Base-by-base conservation (phyloP, 1,139 yeast genomes). In the Saccharomyces hybrid region DNA sequence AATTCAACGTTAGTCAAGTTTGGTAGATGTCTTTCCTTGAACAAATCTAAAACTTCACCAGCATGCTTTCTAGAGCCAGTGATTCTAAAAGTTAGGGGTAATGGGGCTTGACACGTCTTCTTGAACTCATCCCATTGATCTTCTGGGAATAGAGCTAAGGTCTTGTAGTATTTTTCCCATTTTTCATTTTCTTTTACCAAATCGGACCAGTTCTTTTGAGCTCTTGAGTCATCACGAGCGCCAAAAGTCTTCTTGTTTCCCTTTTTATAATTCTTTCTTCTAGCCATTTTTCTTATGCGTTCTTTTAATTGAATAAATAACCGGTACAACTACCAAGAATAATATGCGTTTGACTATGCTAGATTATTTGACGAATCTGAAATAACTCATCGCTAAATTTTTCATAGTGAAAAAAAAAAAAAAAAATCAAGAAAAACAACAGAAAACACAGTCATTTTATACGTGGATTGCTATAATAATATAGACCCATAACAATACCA, bases 11-110 rank as follows among this genome's bases (percentile, higher is more conserved):
- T 61, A 68, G 80, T 68, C 64, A 84, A 73, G 50, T 74, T 73
- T 28, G 83, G 78, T 61, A 85, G 79, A 66, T 86, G 90, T 60
- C 80, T 81, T 38, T 78, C 75, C 57, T 79, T 75, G 66, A 86
- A 86, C 56, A 84, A 73, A 27, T 78, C 73, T 56, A 82, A 76
- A 60, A 86, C 80, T 67, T 86, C 91, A 48, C 75, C 74, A 9
- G 91, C 79, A 69, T 86, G 91, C 46, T 82, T 78, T 64, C 86
- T 82, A 9, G 96, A 85, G 1, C 97, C 97, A 4, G 99, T 93
- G 64, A 95, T 82, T 72, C 99, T 81, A 75, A 95, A 95, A 1
- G 99, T 93, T 65, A 95, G 76, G 4, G 99, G 99, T 56, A 95
- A 79, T 59, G 84, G 84, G 31, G 79, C 77, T 70, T 88, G 93